These are phyloP conservation scores for Talaromyces sp. DNA, from an alignment of 2,329 filamentous ascomycete genomes.

Conservation along the genomic window DNA sequence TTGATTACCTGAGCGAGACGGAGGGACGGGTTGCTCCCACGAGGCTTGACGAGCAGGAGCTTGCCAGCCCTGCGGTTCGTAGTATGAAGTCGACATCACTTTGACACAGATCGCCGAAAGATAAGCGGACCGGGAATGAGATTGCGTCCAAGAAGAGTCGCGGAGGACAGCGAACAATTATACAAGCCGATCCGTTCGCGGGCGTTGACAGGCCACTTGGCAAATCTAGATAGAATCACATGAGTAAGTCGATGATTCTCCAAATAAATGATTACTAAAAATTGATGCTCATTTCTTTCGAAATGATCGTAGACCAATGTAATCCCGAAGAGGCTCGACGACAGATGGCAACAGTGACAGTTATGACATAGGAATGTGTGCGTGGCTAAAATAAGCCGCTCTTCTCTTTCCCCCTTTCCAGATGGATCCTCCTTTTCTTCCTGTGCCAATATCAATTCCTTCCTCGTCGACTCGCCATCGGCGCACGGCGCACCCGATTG, in stretches of 20 bases:
- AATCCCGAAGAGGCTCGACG: not conserved
- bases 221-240: not conserved
- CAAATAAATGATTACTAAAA: not conserved
- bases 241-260: not conserved
- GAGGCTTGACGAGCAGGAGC: slow-evolving; percentile 59
- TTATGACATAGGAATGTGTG: slow-evolving; percentile 16
- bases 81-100: slow-evolving; percentile 57
- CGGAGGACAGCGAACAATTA: slow-evolving; percentile 4
- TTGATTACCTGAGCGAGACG: slow-evolving; percentile 63
- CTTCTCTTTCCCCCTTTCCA: slow-evolving; percentile 3
- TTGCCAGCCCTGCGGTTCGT: slow-evolving; percentile 62
- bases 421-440: not conserved
- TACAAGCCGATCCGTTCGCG: slow-evolving; percentile 3
- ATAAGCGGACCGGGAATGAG: not conserved
- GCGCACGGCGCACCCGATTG: slow-evolving; percentile 9
- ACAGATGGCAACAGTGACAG: slow-evolving; percentile 15
- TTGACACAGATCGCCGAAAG: not conserved
- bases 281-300: not conserved
- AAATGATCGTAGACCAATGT: not conserved
- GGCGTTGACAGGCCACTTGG: not conserved
- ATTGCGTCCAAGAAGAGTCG: slow-evolving; percentile 15
- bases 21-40: slow-evolving; percentile 69
- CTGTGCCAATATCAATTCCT: not conserved
- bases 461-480: not conserved
- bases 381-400: slow-evolving; percentile 5